phyloP scores from a whole-genome alignment of 2,329 filamentous ascomycete species.

The Fusarium tupiense region DNA sequence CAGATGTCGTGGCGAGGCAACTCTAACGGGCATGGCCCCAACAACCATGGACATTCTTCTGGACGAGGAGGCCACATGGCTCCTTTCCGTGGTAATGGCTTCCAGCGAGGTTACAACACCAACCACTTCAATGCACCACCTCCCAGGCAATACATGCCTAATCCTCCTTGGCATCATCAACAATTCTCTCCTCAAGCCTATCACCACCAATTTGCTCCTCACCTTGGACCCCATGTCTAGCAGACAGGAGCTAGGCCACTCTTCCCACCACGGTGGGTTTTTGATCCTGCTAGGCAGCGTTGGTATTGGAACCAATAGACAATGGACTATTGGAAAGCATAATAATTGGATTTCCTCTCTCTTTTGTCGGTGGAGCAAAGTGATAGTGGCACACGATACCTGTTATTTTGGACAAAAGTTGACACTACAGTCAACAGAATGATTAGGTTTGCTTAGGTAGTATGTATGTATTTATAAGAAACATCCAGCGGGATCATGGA shows the following conservation, averaged over 20 bases:
- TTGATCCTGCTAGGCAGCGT: neutral
- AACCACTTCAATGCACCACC: constrained; percentile 1
- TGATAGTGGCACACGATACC: neutral
- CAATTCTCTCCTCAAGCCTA: constrained; percentile 22
- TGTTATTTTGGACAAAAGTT: neutral
- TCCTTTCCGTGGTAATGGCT: constrained; percentile 18
- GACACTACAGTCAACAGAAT: neutral
- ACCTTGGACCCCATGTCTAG: constrained; percentile 26
- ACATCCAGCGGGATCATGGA: neutral
- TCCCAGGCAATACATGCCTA: constrained; percentile 16
- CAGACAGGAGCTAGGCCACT: neutral
- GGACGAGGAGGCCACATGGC: constrained; percentile 13
- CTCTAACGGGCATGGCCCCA: constrained; percentile 1
- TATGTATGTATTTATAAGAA: constrained; percentile 5
- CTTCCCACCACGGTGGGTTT: neutral
- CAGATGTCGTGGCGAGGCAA: constrained; percentile 27
- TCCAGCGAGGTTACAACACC: neutral
- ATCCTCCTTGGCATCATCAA: neutral
- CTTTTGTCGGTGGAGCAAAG: neutral
- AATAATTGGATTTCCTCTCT: neutral
- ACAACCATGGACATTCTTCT: neutral
- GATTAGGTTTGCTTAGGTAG: neutral
- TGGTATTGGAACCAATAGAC: neutral
- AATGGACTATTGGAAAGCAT: neutral
- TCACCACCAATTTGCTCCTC: constrained; percentile 21